Evolutionary conservation across 495 filamentous ascomycete genomes (phyloP).

Genomic region (Oidiodendron maius): DNA sequence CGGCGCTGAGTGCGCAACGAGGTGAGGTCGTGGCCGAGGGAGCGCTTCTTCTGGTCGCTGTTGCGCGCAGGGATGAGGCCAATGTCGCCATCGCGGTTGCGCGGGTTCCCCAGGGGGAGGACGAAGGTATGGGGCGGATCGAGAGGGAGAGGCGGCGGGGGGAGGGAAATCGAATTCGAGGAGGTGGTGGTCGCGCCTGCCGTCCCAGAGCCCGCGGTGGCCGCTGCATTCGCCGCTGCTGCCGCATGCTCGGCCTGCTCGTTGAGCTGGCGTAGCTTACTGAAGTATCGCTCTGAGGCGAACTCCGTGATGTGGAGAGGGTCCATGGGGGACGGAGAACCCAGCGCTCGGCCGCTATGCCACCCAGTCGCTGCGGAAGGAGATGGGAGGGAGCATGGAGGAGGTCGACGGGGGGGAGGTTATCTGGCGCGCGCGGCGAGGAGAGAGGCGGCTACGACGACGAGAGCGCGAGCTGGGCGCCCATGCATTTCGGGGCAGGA

Average conservation of each 20-base stretch:
- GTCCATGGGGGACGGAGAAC: conserved; percentile 42
- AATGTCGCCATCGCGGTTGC: conserved; percentile 13
- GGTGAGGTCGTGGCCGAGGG: conserved; percentile 22
- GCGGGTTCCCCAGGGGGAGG: conserved; percentile 18
- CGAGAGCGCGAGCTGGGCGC: conserved; percentile 28
- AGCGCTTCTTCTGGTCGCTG: conserved; percentile 23
- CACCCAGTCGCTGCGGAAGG: conserved; percentile 20
- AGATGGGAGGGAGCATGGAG: conserved; percentile 13
- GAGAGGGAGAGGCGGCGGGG: conserved; percentile 7
- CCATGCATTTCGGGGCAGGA: conserved; percentile 38
- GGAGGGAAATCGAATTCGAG: too few relatives aligned
- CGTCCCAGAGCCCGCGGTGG: neutral
- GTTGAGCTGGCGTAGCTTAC: conserved; percentile 34
- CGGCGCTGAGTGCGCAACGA: conserved; percentile 20
- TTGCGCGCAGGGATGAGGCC: conserved; percentile 11
- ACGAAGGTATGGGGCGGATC: conserved; percentile 19
- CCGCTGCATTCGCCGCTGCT: conserved; percentile 4
- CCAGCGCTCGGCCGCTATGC: conserved; percentile 20
- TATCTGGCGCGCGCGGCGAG: conserved; percentile 29
- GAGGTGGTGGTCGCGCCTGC: too few relatives aligned
- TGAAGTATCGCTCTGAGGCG: conserved; percentile 48
- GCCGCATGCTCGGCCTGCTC: conserved; percentile 14
- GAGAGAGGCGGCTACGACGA: conserved; percentile 24
- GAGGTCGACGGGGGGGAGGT: conserved; percentile 20
- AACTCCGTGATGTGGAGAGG: conserved; percentile 51